phyloP scores from a whole-genome alignment of 164 flowering plant genomes.

The Pachysandra terminalis region DNA sequence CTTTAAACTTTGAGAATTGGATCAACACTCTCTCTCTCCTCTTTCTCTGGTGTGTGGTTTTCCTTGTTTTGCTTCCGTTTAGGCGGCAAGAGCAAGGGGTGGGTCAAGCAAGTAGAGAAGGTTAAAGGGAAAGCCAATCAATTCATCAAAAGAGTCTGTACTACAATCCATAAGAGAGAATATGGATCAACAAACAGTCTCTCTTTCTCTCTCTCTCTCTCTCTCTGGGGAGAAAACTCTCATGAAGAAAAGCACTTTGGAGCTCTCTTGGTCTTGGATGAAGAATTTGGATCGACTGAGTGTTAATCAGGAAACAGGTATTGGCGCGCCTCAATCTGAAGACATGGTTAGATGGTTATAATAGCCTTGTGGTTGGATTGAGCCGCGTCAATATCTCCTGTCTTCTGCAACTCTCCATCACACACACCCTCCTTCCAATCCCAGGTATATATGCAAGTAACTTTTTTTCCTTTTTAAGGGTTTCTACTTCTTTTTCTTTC shows the following conservation, averaged over 20 bases:
- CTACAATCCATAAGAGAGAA: no score
- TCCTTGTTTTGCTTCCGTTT: neutral
- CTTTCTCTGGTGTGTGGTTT: neutral
- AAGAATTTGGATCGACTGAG: neutral
- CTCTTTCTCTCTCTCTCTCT: no score
- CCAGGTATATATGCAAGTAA: no score
- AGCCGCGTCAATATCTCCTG: slow-evolving; percentile 37
- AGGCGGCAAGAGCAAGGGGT: neutral
- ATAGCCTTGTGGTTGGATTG: slow-evolving; percentile 36
- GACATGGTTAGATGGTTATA: slow-evolving; percentile 17
- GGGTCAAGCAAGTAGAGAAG: neutral
- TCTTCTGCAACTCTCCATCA: neutral
- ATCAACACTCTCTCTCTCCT: neutral
- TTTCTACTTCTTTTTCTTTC: no score
- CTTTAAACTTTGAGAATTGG: neutral
- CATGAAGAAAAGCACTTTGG: slow-evolving; percentile 5
- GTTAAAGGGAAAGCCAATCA: no score
- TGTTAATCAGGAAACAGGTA: slow-evolving; percentile 15
- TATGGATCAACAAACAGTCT: no score
- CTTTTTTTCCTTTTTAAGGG: neutral
- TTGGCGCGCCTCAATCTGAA: slow-evolving; percentile 30
- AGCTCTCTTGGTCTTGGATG: slow-evolving; percentile 2
- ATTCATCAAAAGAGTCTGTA: no score
- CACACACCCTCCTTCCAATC: slow-evolving; percentile 1
- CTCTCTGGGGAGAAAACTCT: neutral